Conservation (phyloP, 768 basidiomycete species). For the Serendipita sp. region DNA sequence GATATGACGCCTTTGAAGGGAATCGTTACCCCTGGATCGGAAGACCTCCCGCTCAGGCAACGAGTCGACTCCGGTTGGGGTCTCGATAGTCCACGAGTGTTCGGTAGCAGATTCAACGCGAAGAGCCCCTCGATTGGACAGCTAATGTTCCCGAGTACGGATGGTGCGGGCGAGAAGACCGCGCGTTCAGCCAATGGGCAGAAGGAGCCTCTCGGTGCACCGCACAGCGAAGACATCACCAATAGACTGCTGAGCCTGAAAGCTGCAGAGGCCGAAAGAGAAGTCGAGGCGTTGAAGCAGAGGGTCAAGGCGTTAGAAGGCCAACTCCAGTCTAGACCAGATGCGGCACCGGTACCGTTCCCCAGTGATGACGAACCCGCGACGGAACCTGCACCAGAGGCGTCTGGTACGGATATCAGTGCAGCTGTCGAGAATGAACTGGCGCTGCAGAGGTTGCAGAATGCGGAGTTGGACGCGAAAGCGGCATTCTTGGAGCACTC, state of each 20-base stretch:
- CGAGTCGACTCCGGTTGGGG: constrained; percentile 5
- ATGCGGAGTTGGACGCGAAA: neutral
- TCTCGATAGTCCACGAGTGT: neutral
- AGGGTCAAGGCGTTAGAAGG: neutral
- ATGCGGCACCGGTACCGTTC: neutral
- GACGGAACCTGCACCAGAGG: neutral
- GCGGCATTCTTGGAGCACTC: constrained; percentile 3
- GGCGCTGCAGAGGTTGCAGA: neutral
- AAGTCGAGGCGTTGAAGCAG: neutral
- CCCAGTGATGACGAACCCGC: neutral
- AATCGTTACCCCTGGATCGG: neutral
- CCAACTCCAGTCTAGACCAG: neutral
- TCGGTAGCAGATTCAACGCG: neutral
- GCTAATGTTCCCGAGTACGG: neutral
- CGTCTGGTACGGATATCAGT: neutral
- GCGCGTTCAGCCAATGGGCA: no score
- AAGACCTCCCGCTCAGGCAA: neutral
- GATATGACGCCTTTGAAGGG: constrained; percentile 1
- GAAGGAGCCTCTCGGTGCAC: neutral
- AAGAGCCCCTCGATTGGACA: neutral
- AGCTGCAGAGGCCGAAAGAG: neutral
- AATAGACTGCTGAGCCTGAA: neutral
- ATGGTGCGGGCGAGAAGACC: no score
- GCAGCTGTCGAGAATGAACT: neutral
- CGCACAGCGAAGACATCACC: neutral